Evolutionary conservation across 2,329 filamentous ascomycete genomes (phyloP).

Genomic region (Macrophomina tecta): DNA sequence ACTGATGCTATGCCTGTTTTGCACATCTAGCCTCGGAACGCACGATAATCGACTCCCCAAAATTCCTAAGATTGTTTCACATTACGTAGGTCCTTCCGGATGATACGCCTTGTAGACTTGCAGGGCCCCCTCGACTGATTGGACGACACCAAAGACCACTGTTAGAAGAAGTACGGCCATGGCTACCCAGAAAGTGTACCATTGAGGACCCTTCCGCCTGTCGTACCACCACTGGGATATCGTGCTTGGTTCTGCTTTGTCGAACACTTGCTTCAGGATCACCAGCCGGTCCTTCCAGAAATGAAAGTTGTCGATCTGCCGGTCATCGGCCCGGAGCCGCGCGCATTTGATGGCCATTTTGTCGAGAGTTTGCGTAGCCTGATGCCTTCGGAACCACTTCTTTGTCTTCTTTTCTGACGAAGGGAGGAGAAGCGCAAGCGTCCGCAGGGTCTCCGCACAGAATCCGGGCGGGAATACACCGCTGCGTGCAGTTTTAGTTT

Average conservation of each 20-base stretch:
- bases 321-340: constrained; percentile 40
- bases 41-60: too few relatives aligned
- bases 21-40: neutral
- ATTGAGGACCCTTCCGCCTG: constrained; percentile 50
- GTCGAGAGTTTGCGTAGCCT: constrained; percentile 36
- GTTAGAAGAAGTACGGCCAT: constrained; percentile 44
- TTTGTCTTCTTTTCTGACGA: constrained; percentile 33
- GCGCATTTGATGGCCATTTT: constrained; percentile 36
- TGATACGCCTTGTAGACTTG: constrained; percentile 41
- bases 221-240: constrained; percentile 54
- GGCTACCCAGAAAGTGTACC: constrained; percentile 57
- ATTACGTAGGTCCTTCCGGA: neutral
- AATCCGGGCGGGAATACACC: constrained; percentile 40
- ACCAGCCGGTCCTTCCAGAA: constrained; percentile 54
- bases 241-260: constrained; percentile 45
- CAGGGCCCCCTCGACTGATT: constrained; percentile 51
- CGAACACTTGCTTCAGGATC: constrained; percentile 51
- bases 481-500: constrained; percentile 26
- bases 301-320: constrained; percentile 41
- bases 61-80: neutral
- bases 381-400: constrained; percentile 35
- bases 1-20: neutral
- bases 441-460: constrained; percentile 46
- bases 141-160: constrained; percentile 49
- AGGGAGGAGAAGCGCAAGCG: constrained; percentile 48